Base-by-base conservation (phyloP, 1,284 basidiomycete species). In the Ustilago curta region DNA sequence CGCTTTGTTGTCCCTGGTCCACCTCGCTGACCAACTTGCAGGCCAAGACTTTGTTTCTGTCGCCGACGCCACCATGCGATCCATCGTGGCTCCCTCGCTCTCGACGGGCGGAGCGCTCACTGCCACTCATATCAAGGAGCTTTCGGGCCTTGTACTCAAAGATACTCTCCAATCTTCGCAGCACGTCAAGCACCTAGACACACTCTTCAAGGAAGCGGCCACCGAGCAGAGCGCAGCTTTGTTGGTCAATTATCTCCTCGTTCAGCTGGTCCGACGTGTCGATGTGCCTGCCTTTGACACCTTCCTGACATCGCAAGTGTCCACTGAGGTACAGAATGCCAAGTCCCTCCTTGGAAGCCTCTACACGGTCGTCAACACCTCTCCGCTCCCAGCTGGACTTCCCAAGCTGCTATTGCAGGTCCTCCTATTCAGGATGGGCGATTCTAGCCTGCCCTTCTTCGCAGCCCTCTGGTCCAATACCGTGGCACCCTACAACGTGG, bases 391-490 rank as follows among this genome's bases (percentile, higher is more conserved):
- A 1, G 49, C 59, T 1, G 29, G 58, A 16, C 45, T 75, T 35
- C 42, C 69, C 23, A 69, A 60, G 0, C 43, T 67, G 19, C 68
- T 82, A 21, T 55, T 70, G 37, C 57, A 54, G 27, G 53, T 52
- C 23, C 85, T 97, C 0, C 92, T 97, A 80, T 86, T 88, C 47
- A 89, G 88, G 59, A 86, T 95, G 4, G 89, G 89, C 57, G 90
- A 91, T 21, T 91, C 91, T 58, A 88, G 91, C 0, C 86, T 97
- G n/a, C 87, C 91, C 1, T 95, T 98, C 87, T 89, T 98, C 21
- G 89, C 90, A 16, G 88, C 91, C 7, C 74, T 92, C 35, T 92
- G 91, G 91, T 86, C 72, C 50, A 44, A 47, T 48, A 56, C 47
- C 19, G 43, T 45, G 67, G 37, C 71, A 80, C 19, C 83, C 83